Base-by-base conservation (phyloP, 345 rosid genomes). In the Arabidopsis suecica region DNA sequence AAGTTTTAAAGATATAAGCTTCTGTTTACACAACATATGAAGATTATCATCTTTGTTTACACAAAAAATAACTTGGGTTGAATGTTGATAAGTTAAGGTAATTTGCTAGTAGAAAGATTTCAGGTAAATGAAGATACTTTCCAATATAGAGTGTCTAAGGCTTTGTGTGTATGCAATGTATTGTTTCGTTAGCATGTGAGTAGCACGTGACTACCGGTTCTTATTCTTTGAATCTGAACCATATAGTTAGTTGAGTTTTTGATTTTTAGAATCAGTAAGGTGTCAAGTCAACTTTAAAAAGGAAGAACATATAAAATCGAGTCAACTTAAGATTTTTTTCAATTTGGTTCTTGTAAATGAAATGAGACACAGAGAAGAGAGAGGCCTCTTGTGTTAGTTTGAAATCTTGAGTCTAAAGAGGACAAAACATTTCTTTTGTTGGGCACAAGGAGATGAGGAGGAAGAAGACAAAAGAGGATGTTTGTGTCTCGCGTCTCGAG, bases 391-490 rank as follows among this genome's bases (percentile, higher is more conserved):
- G 51, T 42, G 7, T 50, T 34, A 41, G 22, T 61, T 41, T 61
- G 33, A 68, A 76, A 54, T 55, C 3, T 68, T 33, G 65, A 44
- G 59, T 45, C 59, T 55, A 12, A 63, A 62, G 65, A 32, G 14
- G 75, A 77, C 80, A 63, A 76, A 69, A 34, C 80, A 70, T 63
- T 37, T 64, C 44, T 63, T 70, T 71, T 23, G 54, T 38, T 61
- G 10, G 59, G 33, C 9, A 58, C 16, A 66, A 66, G 60, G 63
- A 59, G 53, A 69, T 54, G 65, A 61, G 38, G 69, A 77, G 64
- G 66, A 77, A 63, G 80, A 78, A 64, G 81, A 71, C 76, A 78
- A 71, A 65, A 71, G 68, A 59, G 72, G 61, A 71, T 77, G 72
- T 77, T 32, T 65, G 57, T 37, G 65, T 56, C 66, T 69, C 75